Base-by-base conservation (phyloP, 2,329 filamentous ascomycete species). In the Rhinocladiella mackenziei region DNA sequence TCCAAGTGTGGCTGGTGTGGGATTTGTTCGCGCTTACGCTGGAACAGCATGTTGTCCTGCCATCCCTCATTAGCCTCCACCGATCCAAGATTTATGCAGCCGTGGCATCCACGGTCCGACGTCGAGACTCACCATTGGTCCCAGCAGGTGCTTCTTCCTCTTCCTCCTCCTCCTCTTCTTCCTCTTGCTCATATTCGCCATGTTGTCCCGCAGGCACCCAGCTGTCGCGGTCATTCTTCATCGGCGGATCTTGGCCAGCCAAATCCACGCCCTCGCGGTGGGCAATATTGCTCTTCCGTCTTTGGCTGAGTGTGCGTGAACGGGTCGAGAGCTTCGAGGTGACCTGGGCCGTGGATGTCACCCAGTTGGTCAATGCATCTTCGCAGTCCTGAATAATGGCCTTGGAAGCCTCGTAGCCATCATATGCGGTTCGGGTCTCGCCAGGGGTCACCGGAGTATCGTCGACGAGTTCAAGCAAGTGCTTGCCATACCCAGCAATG, bases 361-460 rank as follows among this genome's bases (percentile, higher is more conserved):
- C 89, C 92, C 92, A 98, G 75, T 95, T 96, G 65, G 89, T 96
- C 50, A 98, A 81, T 1, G 92, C 80, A 64, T 97, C 89, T 70
- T 98, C 92, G 67, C 92, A 98, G 69, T 98, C 92, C 72, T 98
- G 92, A 62, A 98, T 97, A 69, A 98, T 97, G 54, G 80, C 91
- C 73, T 96, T 97, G 78, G 87, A 94, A 51, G 89, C 89, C 67
- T 98, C 92, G 65, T 98, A 98, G 51, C 92, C 92, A 62, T 98
- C 92, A 63, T 98, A 98, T 1, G 92, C 89, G 40, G 87, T 81
- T 54, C 92, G 86, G 14, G 91, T 97, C 76, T 98, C 92, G 58
- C 92, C 92, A 17, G 92, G 92, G 4, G 92, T 98, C 43, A 98
- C 92, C 2, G 92, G 92, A 5, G 86, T 94, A 64, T 98, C 92